Evolutionary conservation across 306 rosid species (phyloP).

Genomic region (Sicyos baderoa): DNA sequence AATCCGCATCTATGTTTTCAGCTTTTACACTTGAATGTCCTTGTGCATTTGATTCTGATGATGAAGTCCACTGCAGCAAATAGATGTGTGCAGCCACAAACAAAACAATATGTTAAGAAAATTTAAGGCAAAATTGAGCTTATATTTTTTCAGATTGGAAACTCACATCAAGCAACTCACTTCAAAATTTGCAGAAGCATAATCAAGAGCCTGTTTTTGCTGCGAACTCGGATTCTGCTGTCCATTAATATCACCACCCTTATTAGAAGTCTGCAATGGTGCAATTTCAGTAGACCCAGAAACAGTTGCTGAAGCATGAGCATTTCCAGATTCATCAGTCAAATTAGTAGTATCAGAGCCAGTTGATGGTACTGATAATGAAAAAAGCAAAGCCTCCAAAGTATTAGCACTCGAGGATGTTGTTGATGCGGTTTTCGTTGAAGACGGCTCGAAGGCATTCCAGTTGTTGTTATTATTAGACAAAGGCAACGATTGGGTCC

Average conservation of each 20-base stretch:
- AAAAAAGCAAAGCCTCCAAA: conserved; percentile 46
- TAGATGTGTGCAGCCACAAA: conserved; percentile 14
- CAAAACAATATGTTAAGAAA: conserved; percentile 10
- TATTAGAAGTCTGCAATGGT: conserved; percentile 29
- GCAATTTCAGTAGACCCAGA: conserved; percentile 22
- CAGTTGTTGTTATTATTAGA: conserved; percentile 31
- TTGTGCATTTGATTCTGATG: conserved; percentile 23
- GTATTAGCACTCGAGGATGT: conserved; percentile 29
- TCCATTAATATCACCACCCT: conserved; percentile 19
- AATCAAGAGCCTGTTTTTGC: conserved; percentile 23
- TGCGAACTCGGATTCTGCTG: conserved; percentile 27
- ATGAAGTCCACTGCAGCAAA: conserved; percentile 26
- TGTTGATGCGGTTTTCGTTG: conserved; percentile 27
- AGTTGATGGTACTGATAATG: conserved; percentile 40
- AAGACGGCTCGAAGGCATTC: conserved; percentile 36
- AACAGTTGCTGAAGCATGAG: conserved; percentile 24
- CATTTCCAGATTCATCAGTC: conserved; percentile 24
- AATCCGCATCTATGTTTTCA: conserved; percentile 28
- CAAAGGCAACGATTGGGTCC: conserved; percentile 29
- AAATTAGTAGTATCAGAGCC: conserved; percentile 13
- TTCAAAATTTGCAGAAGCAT: conserved; percentile 31
- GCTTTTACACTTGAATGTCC: conserved; percentile 26
- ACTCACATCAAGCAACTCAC: conserved; percentile 31
- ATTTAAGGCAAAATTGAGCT: conserved; percentile 13
- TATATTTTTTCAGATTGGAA: conserved; percentile 8